phyloP scores from a whole-genome alignment of 1,284 basidiomycete species.

The Ustanciosporium gigantosporum region DNA sequence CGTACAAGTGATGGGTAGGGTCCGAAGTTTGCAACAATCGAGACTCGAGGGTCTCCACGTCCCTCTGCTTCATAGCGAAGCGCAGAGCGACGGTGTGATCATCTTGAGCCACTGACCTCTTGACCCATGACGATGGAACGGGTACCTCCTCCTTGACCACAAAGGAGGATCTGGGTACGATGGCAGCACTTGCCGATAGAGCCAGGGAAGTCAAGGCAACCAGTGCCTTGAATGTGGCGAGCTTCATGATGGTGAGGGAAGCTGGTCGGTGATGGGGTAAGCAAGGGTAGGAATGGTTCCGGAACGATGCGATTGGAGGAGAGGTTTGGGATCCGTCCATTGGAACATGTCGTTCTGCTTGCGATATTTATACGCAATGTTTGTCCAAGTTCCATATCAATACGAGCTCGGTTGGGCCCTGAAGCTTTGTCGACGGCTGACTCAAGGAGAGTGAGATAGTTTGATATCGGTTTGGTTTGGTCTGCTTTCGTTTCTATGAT shows the following conservation, averaged over 20 bases:
- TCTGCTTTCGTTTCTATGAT: too few species aligned
- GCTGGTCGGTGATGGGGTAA: not conserved
- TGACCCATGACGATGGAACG: slow-evolving; percentile 35
- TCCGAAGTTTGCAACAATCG: slow-evolving; percentile 64
- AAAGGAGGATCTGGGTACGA: slow-evolving; percentile 12
- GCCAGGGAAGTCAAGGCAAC: slow-evolving; percentile 31
- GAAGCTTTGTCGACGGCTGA: too few species aligned
- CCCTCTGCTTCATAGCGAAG: slow-evolving; percentile 40
- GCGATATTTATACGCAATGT: too few species aligned
- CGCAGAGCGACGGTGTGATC: slow-evolving; percentile 28
- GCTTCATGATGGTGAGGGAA: slow-evolving; percentile 9
- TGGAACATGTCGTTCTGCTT: too few species aligned
- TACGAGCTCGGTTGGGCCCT: too few species aligned
- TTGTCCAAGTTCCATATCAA: too few species aligned
- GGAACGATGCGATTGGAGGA: too few species aligned
- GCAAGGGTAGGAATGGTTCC: too few species aligned
- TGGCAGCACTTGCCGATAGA: slow-evolving; percentile 28
- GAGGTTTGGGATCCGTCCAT: too few species aligned
- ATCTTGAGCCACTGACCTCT: slow-evolving; percentile 22
- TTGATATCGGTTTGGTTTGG: too few species aligned
- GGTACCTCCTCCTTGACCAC: slow-evolving; percentile 36
- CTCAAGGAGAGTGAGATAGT: too few species aligned
- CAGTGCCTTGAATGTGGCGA: slow-evolving; percentile 28
- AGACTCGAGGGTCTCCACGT: slow-evolving; percentile 28
- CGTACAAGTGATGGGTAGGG: slow-evolving; percentile 64